Percentiles rank a stretch among this genome's conserved stretches.
phyloP scores from a whole-genome alignment of 2,329 filamentous ascomycete genomes.

The Dothistroma septosporum region DNA sequence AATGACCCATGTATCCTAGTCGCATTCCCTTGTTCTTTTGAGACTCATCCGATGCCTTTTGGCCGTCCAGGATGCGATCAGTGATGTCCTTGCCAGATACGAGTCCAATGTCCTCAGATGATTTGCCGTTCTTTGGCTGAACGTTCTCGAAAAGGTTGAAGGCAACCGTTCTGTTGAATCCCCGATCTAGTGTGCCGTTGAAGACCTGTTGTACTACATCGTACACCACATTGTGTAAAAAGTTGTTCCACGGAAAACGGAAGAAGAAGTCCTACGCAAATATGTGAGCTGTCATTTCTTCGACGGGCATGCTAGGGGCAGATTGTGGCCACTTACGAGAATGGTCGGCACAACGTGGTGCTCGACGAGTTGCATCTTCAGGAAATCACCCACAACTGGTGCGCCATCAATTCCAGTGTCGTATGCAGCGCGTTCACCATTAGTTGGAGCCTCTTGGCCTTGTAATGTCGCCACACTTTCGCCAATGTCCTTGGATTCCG shows the following conservation, averaged over 20 bases:
- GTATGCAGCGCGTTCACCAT: constrained; percentile 39
- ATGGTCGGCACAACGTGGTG: constrained; percentile 93
- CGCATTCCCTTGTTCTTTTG: constrained; percentile 81
- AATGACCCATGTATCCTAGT: constrained; percentile 96
- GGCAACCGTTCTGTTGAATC: constrained; percentile 83
- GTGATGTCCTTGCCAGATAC: constrained; percentile 78
- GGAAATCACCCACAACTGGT: constrained; percentile 85
- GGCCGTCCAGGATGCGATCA: constrained; percentile 85
- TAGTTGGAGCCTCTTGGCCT: constrained; percentile 22
- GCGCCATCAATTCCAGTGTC: constrained; percentile 58
- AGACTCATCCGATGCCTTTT: constrained; percentile 78
- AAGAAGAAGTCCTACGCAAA: constrained; percentile 83
- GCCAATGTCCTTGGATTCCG: constrained; percentile 24
- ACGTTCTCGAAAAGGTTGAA: constrained; percentile 70
- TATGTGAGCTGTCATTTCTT: constrained; percentile 9
- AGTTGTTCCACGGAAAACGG: constrained; percentile 98
- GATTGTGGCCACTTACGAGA: constrained; percentile 58
- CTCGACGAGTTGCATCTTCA: constrained; percentile 96
- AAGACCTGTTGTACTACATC: constrained; percentile 99
- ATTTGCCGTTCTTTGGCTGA: constrained; percentile 19
- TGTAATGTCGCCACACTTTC: constrained; percentile 33
- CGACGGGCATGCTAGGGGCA: not conserved
- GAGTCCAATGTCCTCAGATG: constrained; percentile 25
- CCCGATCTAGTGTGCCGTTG: constrained; percentile 94
- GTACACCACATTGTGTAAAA: constrained; percentile 97